Base-by-base conservation (phyloP, 441 rosid genomes). In the Gossypium aridum region DNA sequence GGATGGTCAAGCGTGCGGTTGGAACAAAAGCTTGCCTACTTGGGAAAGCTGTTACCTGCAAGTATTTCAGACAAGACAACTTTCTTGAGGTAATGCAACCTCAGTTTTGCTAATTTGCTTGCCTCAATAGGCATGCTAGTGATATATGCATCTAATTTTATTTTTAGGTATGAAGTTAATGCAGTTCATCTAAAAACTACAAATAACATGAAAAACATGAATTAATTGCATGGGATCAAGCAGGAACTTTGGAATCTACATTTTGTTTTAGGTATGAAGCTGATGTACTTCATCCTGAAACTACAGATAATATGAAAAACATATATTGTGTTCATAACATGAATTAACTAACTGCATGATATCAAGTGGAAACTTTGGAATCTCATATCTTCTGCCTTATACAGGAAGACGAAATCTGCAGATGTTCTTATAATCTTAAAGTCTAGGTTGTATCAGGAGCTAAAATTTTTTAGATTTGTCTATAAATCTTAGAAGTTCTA, bases 11-110 rank as follows among this genome's bases (percentile, higher is more conserved):
- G 84, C 92, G 96, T 70, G 92, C 96, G 0, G 96, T 91, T 71
- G 96, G 93, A 69, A 84, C 93, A 51, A 91, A 91, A 85, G 96
- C 78, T 19, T 75, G 78, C 60, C 54, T 75, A 26, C 78, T 75
- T 67, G 99, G 99, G 60, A 96, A 96, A 86, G 99, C 99, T 73
- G 98, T 96, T 71, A 94, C 98, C 55, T 96, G 98, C 92, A 89
- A 80, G 45, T 92, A 96, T 83, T 84, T 91, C 78, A 90, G 98
- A 83, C 90, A 92, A 81, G 98, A 94, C 74, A 96, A 96, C 81
- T 96, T 92, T 85, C 82, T 93, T 71, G 97, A 96, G 97, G 97
- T 93, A 86, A 68, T 39, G n/a, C 37, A 5, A 45, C 10, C 66
- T 16, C 8, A 0, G 34, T 56, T 75, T 63, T 17, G 17, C 53